Percentiles rank a stretch among this genome's conserved stretches.
Conservation (phyloP, 2,329 filamentous ascomycete genomes). For the Blumeria hordei region DNA sequence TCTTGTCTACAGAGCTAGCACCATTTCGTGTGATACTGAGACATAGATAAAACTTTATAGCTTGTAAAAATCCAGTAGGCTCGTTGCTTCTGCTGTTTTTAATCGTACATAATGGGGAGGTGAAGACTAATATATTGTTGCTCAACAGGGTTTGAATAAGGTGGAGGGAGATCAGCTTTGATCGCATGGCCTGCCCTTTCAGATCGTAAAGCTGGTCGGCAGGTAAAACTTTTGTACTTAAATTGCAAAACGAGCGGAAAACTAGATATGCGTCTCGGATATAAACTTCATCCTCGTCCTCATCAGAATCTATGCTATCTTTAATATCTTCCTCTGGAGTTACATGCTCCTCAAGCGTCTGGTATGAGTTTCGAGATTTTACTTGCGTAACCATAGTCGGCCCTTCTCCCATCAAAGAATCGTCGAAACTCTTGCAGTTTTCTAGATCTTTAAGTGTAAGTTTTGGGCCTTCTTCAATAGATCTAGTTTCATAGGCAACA, state of each 20-base stretch:
- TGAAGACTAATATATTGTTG: slow-evolving; percentile 80
- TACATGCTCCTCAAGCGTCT: slow-evolving; percentile 28
- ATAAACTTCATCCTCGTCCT: slow-evolving; percentile 79
- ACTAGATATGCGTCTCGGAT: slow-evolving; percentile 93
- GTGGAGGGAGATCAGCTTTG: slow-evolving; percentile 84
- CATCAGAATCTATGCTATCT: slow-evolving; percentile 33
- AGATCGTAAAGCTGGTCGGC: slow-evolving; percentile 83
- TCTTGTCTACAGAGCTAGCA: slow-evolving; percentile 69
- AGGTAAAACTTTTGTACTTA: slow-evolving; percentile 76
- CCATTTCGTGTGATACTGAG: slow-evolving; percentile 87
- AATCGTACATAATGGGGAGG: slow-evolving; percentile 77
- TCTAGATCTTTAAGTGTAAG: slow-evolving; percentile 43
- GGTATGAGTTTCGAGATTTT: slow-evolving; percentile 20
- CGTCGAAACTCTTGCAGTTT: slow-evolving; percentile 39
- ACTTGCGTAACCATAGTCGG: slow-evolving; percentile 42
- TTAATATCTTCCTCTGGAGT: slow-evolving; percentile 28
- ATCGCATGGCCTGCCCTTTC: slow-evolving; percentile 88
- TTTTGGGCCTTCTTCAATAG: slow-evolving; percentile 22
- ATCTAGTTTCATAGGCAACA: slow-evolving; percentile 8
- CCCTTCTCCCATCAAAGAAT: slow-evolving; percentile 40
- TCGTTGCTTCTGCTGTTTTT: slow-evolving; percentile 74
- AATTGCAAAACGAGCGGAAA: slow-evolving; percentile 90
- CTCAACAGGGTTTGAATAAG: slow-evolving; percentile 88
- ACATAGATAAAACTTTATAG: slow-evolving; percentile 90
- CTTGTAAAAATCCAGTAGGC: slow-evolving; percentile 75